These are phyloP conservation scores for Trichophyton verrucosum DNA, from an alignment of 2,329 filamentous ascomycete species.

Conservation along the genomic window DNA sequence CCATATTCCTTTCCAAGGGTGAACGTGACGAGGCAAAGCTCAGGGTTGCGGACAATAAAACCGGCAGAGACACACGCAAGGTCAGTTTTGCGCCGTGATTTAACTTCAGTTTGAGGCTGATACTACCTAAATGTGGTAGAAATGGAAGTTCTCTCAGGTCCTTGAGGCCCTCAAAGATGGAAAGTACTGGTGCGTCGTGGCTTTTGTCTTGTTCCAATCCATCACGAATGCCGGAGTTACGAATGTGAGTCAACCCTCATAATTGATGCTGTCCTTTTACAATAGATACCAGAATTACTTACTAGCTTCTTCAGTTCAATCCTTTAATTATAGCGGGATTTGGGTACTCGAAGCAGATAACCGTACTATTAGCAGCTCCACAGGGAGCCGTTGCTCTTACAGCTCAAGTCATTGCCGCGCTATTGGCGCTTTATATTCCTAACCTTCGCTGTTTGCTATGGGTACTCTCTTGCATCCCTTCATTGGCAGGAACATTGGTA, in stretches of 20 bases:
- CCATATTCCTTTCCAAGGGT: not conserved
- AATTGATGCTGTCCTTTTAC: not conserved
- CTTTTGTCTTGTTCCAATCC: not conserved
- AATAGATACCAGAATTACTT: not conserved
- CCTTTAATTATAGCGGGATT: not conserved
- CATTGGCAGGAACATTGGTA: not conserved
- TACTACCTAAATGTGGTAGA: not conserved
- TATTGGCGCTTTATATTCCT: not conserved
- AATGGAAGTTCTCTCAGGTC: not conserved
- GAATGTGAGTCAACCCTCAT: not conserved
- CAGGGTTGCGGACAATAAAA: not conserved
- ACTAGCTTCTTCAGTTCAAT: not conserved
- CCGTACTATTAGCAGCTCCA: not conserved
- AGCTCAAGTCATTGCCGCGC: not conserved
- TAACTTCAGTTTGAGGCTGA: not conserved
- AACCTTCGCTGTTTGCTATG: not conserved
- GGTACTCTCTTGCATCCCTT: not conserved
- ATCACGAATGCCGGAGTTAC: not conserved
- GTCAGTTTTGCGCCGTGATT: not conserved
- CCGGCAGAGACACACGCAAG: not conserved
- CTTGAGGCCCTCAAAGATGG: not conserved
- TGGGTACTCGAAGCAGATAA: not conserved
- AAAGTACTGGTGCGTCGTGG: not conserved
- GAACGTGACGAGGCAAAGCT: not conserved
- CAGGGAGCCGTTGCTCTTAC: not conserved